Base-by-base conservation (phyloP, 2,329 filamentous ascomycete species). In the Calonectria hongkongensis region DNA sequence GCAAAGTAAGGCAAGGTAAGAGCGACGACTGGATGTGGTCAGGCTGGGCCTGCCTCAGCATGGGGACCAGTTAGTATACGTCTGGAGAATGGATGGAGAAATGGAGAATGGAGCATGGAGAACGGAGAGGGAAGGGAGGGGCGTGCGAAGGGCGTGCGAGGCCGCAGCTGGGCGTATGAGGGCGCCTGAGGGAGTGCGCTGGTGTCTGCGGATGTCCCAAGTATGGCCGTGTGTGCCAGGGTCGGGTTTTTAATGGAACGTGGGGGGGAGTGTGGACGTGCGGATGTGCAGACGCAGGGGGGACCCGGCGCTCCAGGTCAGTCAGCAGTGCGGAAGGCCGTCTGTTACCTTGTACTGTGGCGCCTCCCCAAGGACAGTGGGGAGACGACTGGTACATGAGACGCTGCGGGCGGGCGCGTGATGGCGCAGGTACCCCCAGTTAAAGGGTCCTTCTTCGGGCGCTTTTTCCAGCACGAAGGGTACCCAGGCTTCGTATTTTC, bases 231-330 rank as follows among this genome's bases (percentile, higher is more conserved):
- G 47, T 64, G 66, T 51, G 60, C 60, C 50, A 65, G 69, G 69
- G 69, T 68, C 63, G 47, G 69, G 60, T n/a, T 36, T 63, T 68
- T 71, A 72, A 66, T 73, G 71, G 71, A 70, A 66, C 67, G 65
- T 73, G 71, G 71, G 67, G 70, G 62, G 66, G 51, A 66, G 70
- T 47, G 27, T 41, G 33, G 30, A 69, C 36, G 47, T 51, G 58
- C 47, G 50, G 65, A 60, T 45, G 30, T 39, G 63, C 48, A 33
- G 43, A 15, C 30, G 63, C 63, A 71, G 63, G 68, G 68, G 60
- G 58, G 25, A 45, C 64, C 68, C 63, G 51, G 56, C 47, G 43
- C 64, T 50, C 16, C 54, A 54, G 54, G 50, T 64, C 64, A 68
- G 43, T 51, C 28, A 63, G 39, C 58, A 56, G 28, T 7, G 58